Percentiles rank a stretch among this genome's conserved stretches.
phyloP scores from a whole-genome alignment of 2,329 filamentous ascomycete genomes.

The Talaromyces sp. region DNA sequence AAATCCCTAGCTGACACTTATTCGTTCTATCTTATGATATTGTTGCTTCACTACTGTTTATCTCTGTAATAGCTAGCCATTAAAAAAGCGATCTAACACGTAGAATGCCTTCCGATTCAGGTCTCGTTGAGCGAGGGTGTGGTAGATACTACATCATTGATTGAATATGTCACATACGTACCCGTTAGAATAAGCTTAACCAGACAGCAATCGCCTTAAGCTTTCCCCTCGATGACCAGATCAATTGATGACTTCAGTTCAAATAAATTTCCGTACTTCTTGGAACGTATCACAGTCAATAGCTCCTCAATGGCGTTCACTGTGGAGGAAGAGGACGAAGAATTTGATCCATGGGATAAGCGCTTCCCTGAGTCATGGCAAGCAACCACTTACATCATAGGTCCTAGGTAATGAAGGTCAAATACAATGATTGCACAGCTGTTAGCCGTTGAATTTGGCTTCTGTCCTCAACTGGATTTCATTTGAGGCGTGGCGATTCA shows the following conservation, averaged over 20 bases:
- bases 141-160: not conserved
- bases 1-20: not conserved
- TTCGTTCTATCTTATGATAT: not conserved
- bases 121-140: not conserved
- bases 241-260: not conserved
- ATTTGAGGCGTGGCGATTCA: not conserved
- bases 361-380: conserved; percentile 1
- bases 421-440: not conserved
- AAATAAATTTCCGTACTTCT: not conserved
- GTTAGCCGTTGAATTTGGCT: not conserved
- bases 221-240: not conserved
- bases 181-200: not conserved
- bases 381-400: conserved; percentile 10
- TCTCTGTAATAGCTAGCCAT: not conserved
- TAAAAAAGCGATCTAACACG: not conserved
- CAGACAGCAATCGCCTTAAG: not conserved
- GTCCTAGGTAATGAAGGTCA: not conserved
- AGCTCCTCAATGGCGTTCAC: not conserved
- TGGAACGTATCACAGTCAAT: not conserved
- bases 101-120: not conserved
- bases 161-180: not conserved
- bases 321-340: not conserved
- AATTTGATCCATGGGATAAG: not conserved
- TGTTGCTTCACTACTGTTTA: not conserved
- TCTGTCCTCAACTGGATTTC: not conserved